These are phyloP conservation scores for Neurospora terricola DNA, from an alignment of 495 filamentous ascomycete species.

Conservation along the genomic window DNA sequence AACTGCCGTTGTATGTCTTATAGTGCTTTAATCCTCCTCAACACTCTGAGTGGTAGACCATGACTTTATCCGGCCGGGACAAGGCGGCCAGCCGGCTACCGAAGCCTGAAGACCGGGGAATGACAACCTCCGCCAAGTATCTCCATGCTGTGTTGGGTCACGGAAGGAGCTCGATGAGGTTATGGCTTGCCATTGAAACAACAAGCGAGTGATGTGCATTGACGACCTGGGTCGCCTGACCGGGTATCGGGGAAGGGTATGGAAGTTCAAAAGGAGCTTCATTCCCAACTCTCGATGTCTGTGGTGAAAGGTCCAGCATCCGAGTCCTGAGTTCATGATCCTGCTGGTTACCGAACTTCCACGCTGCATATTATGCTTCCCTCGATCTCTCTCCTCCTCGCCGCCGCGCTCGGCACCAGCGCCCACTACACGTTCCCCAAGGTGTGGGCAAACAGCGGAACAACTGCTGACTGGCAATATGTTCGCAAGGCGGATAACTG, in stretches of 20 bases:
- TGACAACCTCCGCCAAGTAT: background rate
- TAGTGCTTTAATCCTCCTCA: background rate
- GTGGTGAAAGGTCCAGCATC: background rate
- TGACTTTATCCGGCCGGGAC: background rate
- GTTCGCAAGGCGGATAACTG: constrained; percentile 32
- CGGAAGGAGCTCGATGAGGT: background rate
- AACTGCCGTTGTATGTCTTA: background rate
- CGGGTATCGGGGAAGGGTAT: background rate
- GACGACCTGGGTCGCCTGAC: background rate
- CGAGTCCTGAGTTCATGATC: background rate
- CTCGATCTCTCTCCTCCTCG: constrained; percentile 8
- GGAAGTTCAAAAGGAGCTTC: background rate
- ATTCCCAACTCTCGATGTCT: background rate
- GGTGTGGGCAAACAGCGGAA: background rate
- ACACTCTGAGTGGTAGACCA: background rate
- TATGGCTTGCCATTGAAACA: background rate
- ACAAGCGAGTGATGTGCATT: background rate
- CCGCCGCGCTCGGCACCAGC: constrained; percentile 13
- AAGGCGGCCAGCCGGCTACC: background rate
- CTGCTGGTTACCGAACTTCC: background rate
- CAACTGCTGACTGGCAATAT: constrained; percentile 25
- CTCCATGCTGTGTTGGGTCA: background rate
- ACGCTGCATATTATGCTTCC: constrained; percentile 10
- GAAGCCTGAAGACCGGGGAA: background rate
- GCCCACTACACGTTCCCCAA: constrained; percentile 24